Conservation (phyloP, 2,329 filamentous ascomycete genomes). For the Cladophialophora chaetospira region DNA sequence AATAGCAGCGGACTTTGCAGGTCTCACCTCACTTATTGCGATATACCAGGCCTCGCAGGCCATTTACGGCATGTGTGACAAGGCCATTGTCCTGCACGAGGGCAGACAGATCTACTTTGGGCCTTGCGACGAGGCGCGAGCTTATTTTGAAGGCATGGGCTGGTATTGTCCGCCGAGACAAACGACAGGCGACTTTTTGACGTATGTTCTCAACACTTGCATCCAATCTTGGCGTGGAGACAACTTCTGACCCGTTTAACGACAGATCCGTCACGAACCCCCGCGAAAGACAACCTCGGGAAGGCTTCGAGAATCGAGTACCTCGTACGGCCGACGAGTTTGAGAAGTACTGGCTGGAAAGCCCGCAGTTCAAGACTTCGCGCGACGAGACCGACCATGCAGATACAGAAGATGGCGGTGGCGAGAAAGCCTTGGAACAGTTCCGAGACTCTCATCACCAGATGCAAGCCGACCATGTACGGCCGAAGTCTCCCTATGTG, state of each 20-base stretch:
- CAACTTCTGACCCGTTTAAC: no score
- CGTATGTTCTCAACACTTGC: slow-evolving; percentile 58
- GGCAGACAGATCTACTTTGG: slow-evolving; percentile 69
- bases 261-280: slow-evolving; percentile 60
- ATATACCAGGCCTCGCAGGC: slow-evolving; percentile 58
- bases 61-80: slow-evolving; percentile 65
- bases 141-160: slow-evolving; percentile 66
- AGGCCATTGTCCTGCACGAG: slow-evolving; percentile 67
- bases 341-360: slow-evolving; percentile 58
- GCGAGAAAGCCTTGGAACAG: slow-evolving; percentile 57
- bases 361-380: slow-evolving; percentile 57
- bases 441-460: slow-evolving; percentile 53
- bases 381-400: slow-evolving; percentile 55
- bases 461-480: slow-evolving; percentile 49
- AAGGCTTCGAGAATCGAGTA: slow-evolving; percentile 48
- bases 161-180: slow-evolving; percentile 65
- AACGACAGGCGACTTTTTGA: slow-evolving; percentile 67
- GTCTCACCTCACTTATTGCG: slow-evolving; percentile 56
- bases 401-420: slow-evolving; percentile 56
- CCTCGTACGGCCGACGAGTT: slow-evolving; percentile 63
- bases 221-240: slow-evolving; percentile 31
- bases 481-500: slow-evolving; percentile 61
- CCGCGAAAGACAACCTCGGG: slow-evolving; percentile 48
- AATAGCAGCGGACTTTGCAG: slow-evolving; percentile 51
- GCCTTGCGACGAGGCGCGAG: slow-evolving; percentile 57